Evolutionary conservation across 805 yeast genomes (phyloP).

Genomic region (Saturnispora dispora): DNA sequence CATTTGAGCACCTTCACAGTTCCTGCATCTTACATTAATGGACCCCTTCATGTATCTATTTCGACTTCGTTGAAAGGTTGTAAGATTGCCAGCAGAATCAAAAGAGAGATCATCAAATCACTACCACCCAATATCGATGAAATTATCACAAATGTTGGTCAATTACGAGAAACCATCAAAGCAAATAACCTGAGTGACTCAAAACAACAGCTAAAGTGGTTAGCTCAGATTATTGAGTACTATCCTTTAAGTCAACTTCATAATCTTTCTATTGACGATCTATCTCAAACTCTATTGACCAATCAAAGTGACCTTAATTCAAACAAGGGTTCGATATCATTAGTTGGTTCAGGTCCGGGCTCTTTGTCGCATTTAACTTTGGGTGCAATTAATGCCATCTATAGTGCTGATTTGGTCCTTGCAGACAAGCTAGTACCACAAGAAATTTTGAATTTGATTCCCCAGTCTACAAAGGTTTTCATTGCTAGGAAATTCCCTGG

Average conservation of each 20-base stretch:
- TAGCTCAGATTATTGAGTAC: conserved; percentile 84
- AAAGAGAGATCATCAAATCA: conserved; percentile 56
- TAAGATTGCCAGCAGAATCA: conserved; percentile 69
- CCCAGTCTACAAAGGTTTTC: conserved; percentile 60
- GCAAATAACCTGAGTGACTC: conserved; percentile 36
- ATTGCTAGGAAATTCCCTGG: conserved; percentile 96
- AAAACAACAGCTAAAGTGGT: conserved; percentile 64
- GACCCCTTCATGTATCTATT: conserved; percentile 67
- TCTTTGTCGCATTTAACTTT: conserved; percentile 70
- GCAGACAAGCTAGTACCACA: conserved; percentile 93
- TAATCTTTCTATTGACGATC: conserved; percentile 48
- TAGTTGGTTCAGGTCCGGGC: conserved; percentile 97
- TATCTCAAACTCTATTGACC: conserved; percentile 18
- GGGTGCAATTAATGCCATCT: conserved; percentile 76
- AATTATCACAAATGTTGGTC: conserved; percentile 62
- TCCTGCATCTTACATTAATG: conserved; percentile 60
- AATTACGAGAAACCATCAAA: conserved; percentile 35
- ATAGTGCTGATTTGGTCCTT: conserved; percentile 71
- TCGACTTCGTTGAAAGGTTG: conserved; percentile 89
- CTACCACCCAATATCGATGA: conserved; percentile 65
- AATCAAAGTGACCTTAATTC: conserved; percentile 16
- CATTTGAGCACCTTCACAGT: conserved; percentile 67
- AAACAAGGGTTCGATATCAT: conserved; percentile 49
- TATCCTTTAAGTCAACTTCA: conserved; percentile 67
- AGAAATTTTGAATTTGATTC: conserved; percentile 75